phyloP scores from a whole-genome alignment of 345 rosid species.

The Clarkia xantiana region DNA sequence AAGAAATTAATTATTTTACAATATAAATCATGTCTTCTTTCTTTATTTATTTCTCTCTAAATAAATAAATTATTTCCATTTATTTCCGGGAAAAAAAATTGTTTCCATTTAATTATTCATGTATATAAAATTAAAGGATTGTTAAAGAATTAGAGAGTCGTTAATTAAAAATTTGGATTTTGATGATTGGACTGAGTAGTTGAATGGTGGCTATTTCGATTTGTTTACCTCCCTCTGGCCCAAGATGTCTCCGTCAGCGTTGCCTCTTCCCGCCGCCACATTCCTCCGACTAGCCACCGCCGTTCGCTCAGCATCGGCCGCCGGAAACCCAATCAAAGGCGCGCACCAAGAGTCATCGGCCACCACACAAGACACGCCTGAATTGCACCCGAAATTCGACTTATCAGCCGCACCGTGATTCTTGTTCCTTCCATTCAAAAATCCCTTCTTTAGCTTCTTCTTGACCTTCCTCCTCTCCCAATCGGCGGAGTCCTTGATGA shows the following conservation, averaged over 20 bases:
- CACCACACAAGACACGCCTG: conserved; percentile 25
- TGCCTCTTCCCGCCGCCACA: conserved; percentile 5
- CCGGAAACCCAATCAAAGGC: conserved; percentile 70
- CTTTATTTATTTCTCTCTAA: no score
- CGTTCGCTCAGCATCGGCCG: conserved; percentile 47
- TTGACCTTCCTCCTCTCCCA: conserved; percentile 49
- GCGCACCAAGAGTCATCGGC: conserved; percentile 85
- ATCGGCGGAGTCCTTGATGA: conserved; percentile 69
- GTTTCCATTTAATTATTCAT: no score
- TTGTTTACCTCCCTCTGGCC: conserved; percentile 33
- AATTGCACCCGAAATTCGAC: conserved; percentile 11
- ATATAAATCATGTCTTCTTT: no score
- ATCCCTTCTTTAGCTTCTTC: conserved; percentile 32
- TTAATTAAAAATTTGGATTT: no score
- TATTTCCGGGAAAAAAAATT: no score
- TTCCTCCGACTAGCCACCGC: conserved; percentile 52
- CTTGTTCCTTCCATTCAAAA: conserved; percentile 1
- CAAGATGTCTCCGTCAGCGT: conserved; percentile 30
- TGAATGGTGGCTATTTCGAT: neutral
- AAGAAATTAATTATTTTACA: no score
- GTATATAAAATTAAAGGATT: no score
- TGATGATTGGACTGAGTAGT: no score
- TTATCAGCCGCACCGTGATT: conserved; percentile 4
- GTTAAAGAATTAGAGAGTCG: no score
- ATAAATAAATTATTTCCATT: no score